A percentile compares a stretch with the other conserved stretches of the same genome.
Conservation (phyloP, 768 basidiomycete genomes). For the Hydnomerulius pinastri region DNA sequence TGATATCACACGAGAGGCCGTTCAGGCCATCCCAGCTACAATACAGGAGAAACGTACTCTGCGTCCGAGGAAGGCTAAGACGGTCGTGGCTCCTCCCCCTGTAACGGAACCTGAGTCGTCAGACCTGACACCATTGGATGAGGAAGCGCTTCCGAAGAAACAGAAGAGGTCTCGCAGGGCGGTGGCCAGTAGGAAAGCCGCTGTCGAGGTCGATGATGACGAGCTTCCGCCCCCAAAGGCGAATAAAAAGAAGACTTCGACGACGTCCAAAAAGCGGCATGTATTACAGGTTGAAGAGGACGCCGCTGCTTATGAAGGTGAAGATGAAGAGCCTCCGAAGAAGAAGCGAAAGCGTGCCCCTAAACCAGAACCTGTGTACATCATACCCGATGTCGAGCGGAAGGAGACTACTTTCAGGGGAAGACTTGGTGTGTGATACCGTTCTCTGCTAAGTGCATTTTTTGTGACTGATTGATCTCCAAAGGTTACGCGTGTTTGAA, state of each 20-base stretch:
- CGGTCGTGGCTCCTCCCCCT: not conserved
- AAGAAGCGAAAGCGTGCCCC: conserved; percentile 33
- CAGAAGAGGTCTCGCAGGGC: conserved; percentile 1
- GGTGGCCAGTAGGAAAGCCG: not conserved
- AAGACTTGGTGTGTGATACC: conserved; percentile 44
- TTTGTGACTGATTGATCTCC: conserved; percentile 4
- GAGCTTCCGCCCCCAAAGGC: not conserved
- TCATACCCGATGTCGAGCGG: conserved; percentile 70
- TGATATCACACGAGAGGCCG: not conserved
- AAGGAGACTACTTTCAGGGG: conserved; percentile 74
- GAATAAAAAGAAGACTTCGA: not conserved
- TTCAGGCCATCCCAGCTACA: not conserved
- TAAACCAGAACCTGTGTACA: conserved; percentile 55
- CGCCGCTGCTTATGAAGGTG: not conserved
- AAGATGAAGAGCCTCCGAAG: conserved; percentile 12
- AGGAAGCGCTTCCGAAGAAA: not conserved
- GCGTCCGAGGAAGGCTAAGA: conserved; percentile 1
- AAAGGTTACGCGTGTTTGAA: conserved; percentile 83
- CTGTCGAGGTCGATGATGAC: not conserved
- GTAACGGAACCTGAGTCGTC: conserved; percentile 8
- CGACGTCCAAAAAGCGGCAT: conserved; percentile 7
- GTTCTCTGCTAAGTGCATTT: not conserved
- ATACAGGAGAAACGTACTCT: conserved; percentile 1
- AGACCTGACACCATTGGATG: conserved; percentile 18
- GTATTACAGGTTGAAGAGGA: conserved; percentile 14